Base-by-base conservation (phyloP, 2,329 filamentous ascomycete species). In the Hypoxylon sp. region DNA sequence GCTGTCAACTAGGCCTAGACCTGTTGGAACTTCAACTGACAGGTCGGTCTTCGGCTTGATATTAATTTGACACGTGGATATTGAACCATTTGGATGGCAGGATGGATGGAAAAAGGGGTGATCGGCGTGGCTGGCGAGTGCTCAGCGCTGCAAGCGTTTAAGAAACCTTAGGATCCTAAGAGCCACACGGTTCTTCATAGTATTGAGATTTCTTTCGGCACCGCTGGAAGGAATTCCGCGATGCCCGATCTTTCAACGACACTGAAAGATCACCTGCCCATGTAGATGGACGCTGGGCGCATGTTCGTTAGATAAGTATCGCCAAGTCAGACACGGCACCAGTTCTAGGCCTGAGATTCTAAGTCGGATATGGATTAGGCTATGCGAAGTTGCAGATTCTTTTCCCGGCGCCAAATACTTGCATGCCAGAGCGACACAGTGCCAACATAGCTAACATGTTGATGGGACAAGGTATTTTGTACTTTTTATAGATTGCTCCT, bases 271-370 rank as follows among this genome's bases (percentile, higher is more conserved):
- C 15, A 41, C 44, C 46, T 48, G 22, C 24, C 47, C 50, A 22
- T 44, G 7, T 53, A 62, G 37, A 60, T 48, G 54, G 49, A 26
- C 43, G 28, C 17, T 5, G 32, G 32, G 34, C 15, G 39, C 28
- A 52, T 56, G 57, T 55, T 51, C 52, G 64, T 61, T 64, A 64
- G 56, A 64, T 59, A 67, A 58, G 52, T 56, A 60, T 64, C 56
- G 57, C 55, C 34, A 56, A 56, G 49, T 49, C 55, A 11, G 53
- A 54, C 26, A 60, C 41, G 32, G 43, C 50, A 52, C 55, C 44
- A 48, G 64, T 64, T 67, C 64, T 67, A 56, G 64, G 61, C 60
- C 34, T 58, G 22, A 41, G 24, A 7, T 19, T 53, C 13, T 32
- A 34, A 30, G 15, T 56, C 48, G 43, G 54, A 67, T 57, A 4